A percentile compares a stretch with the other conserved stretches of the same genome.
phyloP scores from a whole-genome alignment of 805 yeast genomes.

The Zygotorulaspora danielsina region DNA sequence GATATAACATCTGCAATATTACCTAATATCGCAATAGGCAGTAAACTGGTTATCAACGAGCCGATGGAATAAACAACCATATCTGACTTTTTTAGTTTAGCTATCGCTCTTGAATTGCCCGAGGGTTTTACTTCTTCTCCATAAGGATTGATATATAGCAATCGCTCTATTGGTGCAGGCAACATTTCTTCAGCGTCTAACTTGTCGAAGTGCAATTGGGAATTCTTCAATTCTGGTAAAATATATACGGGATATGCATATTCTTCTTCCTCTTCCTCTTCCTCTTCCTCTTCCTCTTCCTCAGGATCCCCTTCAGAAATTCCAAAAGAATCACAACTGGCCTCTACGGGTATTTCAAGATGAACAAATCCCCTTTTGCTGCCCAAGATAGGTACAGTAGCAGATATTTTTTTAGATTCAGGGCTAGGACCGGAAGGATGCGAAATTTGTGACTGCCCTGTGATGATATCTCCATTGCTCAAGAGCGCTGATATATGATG shows the following conservation, averaged over 20 bases:
- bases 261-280: conserved; percentile 52
- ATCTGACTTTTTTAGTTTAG: conserved; percentile 47
- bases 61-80: conserved; percentile 77
- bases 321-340: not conserved
- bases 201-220: conserved; percentile 72
- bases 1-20: conserved; percentile 66
- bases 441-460: conserved; percentile 91
- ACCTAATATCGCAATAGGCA: conserved; percentile 70
- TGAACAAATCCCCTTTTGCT: conserved; percentile 17
- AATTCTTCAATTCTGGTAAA: conserved; percentile 70
- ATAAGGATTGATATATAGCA: conserved; percentile 78
- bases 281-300: conserved; percentile 30
- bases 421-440: conserved; percentile 53
- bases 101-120: conserved; percentile 59
- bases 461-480: conserved; percentile 63
- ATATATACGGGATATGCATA: conserved; percentile 45
- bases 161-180: conserved; percentile 66
- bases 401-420: conserved; percentile 13
- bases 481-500: conserved; percentile 80
- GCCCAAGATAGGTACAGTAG: conserved; percentile 13
- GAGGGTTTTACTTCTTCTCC: conserved; percentile 81
- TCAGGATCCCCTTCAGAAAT: conserved; percentile 1
- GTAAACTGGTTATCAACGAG: conserved; percentile 78
- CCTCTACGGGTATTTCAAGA: conserved; percentile 8
- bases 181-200: conserved; percentile 51